Conservation (phyloP, 2,329 filamentous ascomycete genomes). For the Aspergillus arachidicola region DNA sequence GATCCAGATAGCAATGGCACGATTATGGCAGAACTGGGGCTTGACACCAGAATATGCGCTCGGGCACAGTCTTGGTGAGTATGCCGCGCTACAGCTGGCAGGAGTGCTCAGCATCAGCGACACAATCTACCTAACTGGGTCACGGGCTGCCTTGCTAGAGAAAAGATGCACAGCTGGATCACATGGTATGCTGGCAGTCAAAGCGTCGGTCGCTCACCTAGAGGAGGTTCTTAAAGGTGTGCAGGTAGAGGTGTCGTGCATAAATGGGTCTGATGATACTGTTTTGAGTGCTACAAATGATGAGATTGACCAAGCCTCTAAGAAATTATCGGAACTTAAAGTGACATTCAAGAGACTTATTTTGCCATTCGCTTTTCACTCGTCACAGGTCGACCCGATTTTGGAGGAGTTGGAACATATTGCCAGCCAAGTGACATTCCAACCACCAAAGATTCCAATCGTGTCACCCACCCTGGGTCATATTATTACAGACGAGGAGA, state of each 20-base stretch:
- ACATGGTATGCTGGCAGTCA: conserved; percentile 47
- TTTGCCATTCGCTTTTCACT: conserved; percentile 33
- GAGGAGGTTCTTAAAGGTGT: neutral
- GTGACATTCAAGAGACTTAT: neutral
- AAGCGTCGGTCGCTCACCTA: conserved; percentile 25
- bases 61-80: conserved; percentile 47
- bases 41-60: conserved; percentile 39
- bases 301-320: neutral
- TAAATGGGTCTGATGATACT: neutral
- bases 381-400: neutral
- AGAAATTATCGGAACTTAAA: neutral
- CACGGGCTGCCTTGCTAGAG: conserved; percentile 42
- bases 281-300: conserved; percentile 12
- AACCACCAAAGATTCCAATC: conserved; percentile 42
- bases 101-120: conserved; percentile 42
- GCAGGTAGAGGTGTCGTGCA: neutral
- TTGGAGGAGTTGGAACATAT: conserved; percentile 18
- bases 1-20: conserved; percentile 40
- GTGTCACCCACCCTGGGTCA: conserved; percentile 49
- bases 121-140: conserved; percentile 43
- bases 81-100: conserved; percentile 43
- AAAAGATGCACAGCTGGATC: conserved; percentile 42
- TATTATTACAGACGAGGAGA: conserved; percentile 38
- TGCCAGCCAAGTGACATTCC: conserved; percentile 33
- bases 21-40: conserved; percentile 35